phyloP scores from a whole-genome alignment of 2,329 filamentous ascomycete genomes.

The Neofusicoccum cordaticola region DNA sequence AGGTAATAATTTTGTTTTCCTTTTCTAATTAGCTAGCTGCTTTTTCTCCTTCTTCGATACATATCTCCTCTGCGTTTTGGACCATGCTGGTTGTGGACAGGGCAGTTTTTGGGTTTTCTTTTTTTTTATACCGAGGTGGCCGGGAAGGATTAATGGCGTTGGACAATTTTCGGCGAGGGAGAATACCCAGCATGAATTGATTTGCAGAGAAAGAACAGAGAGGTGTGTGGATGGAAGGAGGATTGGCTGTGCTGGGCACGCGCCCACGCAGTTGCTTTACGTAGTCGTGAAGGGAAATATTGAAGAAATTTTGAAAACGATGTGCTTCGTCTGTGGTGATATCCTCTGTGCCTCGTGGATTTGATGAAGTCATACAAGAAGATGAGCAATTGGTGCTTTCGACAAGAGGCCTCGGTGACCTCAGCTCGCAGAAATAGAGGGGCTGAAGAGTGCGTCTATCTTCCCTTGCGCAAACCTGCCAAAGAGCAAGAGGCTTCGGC shows the following conservation, averaged over 20 bases:
- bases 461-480: no score
- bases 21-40: background rate
- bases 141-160: background rate
- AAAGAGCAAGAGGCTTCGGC: no score
- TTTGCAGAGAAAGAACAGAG: no score
- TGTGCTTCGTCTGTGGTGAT: no score
- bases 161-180: background rate
- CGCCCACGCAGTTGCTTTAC: background rate
- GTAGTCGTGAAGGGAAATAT: no score
- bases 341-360: no score
- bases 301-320: no score
- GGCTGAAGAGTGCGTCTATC: no score
- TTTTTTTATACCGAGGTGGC: background rate
- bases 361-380: no score
- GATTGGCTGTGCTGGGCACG: background rate
- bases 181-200: background rate
- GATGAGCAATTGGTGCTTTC: no score
- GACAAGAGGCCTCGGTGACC: no score
- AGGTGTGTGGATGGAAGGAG: background rate
- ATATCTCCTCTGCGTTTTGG: background rate
- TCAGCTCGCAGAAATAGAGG: no score
- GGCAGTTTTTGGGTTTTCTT: background rate
- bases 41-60: background rate
- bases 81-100: conserved; percentile 10
- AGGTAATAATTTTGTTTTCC: background rate